Evolutionary conservation across 1,139 yeast genomes (phyloP), one percentile per base, ranked within the genome.

Genomic region (Arxiozyma slooffiae): DNA sequence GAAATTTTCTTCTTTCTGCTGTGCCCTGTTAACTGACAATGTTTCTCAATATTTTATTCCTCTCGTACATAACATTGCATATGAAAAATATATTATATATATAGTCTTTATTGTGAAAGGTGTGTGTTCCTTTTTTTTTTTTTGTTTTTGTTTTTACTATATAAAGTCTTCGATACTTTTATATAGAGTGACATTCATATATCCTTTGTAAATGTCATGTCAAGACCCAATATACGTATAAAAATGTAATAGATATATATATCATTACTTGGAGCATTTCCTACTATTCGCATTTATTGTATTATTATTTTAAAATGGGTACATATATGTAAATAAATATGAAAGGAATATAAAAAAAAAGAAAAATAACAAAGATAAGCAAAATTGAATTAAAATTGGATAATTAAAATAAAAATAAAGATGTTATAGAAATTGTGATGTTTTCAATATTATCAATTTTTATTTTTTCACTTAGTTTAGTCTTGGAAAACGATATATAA

Each of bases 401-500:
- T 41, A 45, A 46, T 30, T 30, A 47, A 23, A 38, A 23, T 11
- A n/a, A 38, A 23, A 22, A n/a, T n/a, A n/a, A n/a, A n/a, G n/a
- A n/a, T n/a, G n/a, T n/a, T n/a, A n/a, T n/a, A n/a, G n/a, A 37
- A 18, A 8, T 7, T 41, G 14, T 8, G 22, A 42, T 41, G 21
- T 38, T 16, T 40, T 40, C 18, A 40, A 23, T 23, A 20, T 22
- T 23, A 18, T 23, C 26, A 20, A 11, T 39, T 39, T 21, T n/a
- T n/a, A n/a, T n/a, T n/a, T n/a, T n/a, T n/a, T 40, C 7, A 62
- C 16, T 21, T 16, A 24, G 39, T 42, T 34, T 54, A 60, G 49
- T 61, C 62, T 51, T 61, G 57, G 44, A 78, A 67, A 48, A 79
- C 85, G 60, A 80, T 71, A 68, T 80, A 83, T 60, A 82, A 68